Conservation (phyloP, 768 basidiomycete genomes). For the Naganishia antarctica region DNA sequence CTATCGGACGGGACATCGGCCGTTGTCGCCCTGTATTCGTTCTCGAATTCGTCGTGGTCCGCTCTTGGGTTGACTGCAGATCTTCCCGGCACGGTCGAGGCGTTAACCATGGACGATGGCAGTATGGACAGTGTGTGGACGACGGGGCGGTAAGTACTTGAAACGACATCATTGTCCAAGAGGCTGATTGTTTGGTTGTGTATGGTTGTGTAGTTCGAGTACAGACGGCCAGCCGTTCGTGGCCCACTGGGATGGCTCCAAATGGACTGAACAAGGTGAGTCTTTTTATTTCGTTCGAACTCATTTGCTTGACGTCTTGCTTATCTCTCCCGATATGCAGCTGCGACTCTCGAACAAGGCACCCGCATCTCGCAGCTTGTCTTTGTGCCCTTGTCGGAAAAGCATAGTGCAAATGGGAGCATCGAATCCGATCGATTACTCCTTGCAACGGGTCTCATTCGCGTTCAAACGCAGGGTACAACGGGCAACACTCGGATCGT, state of each 20-base stretch:
- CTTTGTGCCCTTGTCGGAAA: slow-evolving; percentile 81
- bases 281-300: neutral
- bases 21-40: slow-evolving; percentile 69
- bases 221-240: slow-evolving; percentile 67
- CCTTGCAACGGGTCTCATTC: slow-evolving; percentile 76
- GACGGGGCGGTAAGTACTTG: slow-evolving; percentile 76
- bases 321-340: neutral
- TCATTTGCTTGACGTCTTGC: neutral
- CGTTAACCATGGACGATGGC: slow-evolving; percentile 73
- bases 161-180: too few species aligned
- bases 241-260: slow-evolving; percentile 73
- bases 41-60: slow-evolving; percentile 70
- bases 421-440: slow-evolving; percentile 81
- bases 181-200: neutral
- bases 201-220: slow-evolving; percentile 48
- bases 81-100: slow-evolving; percentile 84
- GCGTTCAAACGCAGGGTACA: slow-evolving; percentile 54
- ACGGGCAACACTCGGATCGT: slow-evolving; percentile 50
- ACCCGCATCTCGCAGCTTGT: slow-evolving; percentile 56
- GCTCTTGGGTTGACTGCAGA: slow-evolving; percentile 50
- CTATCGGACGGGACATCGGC: slow-evolving; percentile 61
- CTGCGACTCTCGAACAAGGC: neutral
- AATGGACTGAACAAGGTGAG: slow-evolving; percentile 68
- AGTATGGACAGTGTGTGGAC: slow-evolving; percentile 81
- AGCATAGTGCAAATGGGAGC: slow-evolving; percentile 64